Evolutionary conservation across 441 rosid species (phyloP).

Genomic region (Gossypium aridum): DNA sequence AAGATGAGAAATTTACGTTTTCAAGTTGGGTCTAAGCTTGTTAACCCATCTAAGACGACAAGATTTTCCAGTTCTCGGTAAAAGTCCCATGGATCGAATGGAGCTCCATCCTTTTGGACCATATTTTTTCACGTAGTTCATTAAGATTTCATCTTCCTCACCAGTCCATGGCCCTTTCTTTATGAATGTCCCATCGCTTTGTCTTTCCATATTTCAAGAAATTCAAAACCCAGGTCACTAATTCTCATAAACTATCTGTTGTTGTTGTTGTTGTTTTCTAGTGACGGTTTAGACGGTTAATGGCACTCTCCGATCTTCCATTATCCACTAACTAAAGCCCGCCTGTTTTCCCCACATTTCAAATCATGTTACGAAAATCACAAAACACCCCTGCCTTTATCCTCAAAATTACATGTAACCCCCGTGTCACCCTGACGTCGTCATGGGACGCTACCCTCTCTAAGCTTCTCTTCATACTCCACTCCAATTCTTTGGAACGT

Average conservation of each 20-base stretch:
- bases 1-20: conserved; percentile 17
- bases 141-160: conserved; percentile 31
- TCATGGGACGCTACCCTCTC: background rate
- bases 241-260: background rate
- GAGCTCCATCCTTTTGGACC: conserved; percentile 43
- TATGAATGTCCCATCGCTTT: conserved; percentile 17
- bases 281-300: conserved; percentile 16
- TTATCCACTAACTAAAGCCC: conserved; percentile 6
- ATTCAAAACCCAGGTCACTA: conserved; percentile 1
- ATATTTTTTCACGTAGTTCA: conserved; percentile 22
- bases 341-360: conserved; percentile 9
- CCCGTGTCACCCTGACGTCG: background rate
- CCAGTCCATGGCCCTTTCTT: conserved; percentile 42
- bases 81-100: conserved; percentile 38
- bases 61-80: conserved; percentile 32
- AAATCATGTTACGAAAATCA: background rate
- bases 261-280: background rate
- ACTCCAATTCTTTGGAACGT: too few relatives aligned
- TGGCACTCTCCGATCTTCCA: conserved; percentile 6
- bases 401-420: conserved; percentile 1
- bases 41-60: conserved; percentile 44
- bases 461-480: background rate
- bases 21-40: conserved; percentile 36
- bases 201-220: conserved; percentile 9
- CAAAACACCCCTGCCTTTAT: background rate